Evolutionary conservation across 306 rosid genomes (phyloP), one percentile per base, ranked within the genome.

Genomic region (Quercus robur): DNA sequence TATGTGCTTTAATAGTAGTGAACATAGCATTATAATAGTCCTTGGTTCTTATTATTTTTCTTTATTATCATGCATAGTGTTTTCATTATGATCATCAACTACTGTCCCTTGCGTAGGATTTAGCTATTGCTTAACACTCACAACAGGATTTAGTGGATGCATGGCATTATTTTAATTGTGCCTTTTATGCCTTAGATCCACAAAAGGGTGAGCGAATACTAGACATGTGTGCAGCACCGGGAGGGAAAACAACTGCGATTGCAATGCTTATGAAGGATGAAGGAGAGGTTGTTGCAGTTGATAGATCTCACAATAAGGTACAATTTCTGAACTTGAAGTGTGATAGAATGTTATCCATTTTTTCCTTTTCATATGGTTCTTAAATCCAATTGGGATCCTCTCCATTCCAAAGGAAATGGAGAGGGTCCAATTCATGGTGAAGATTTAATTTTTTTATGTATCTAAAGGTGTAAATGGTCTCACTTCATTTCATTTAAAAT

Each of bases 151-250:
- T 73, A 13, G 75, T 76, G 41, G 21, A 30, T 35, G 54, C 41
- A 11, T 12, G 31, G 67, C 5, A 31, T 73, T 23, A 55, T 70
- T 26, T 82, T 63, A 57, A 41, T 78, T 83, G 5, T 73, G 55
- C 19, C 66, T 74, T 77, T 74, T 30, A 56, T 63, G 66, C 73
- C 19, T 77, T 84, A 91, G 99, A 95, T 93, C 99, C 98, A 21
- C 94, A 91, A 83, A 91, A 44, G 82, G 98, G 97, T 61, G 99
- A 93, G 66, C 85, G 92, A 28, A 84, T 95, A 87, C 84, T 95
- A 74, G 99, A 95, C 87, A 87, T 95, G 98, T 95, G 99, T 89
- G 99, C 99, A 73, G 99, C 99, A 52, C 99, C 98, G 0, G 99
- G 99, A 55, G 99, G 99, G 70, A 95, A 95, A 88, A 93, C 98